Base-by-base conservation (phyloP, 129 eudicot species). In the Chrysanthemum lavandulifolium region DNA sequence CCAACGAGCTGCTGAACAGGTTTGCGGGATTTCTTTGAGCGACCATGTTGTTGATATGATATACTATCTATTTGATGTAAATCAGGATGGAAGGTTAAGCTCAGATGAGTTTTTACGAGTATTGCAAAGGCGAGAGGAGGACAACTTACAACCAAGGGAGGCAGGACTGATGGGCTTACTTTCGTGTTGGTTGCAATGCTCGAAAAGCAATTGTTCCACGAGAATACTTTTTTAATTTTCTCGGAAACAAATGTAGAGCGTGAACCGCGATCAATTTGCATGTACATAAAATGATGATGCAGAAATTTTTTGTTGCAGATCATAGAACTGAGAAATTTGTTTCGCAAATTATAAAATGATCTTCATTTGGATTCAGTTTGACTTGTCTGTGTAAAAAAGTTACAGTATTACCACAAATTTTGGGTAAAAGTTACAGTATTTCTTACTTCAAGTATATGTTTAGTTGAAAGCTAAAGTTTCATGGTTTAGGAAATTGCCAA, bases 81-180 rank as follows among this genome's bases (percentile, higher is more conserved):
- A 94, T 29, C 82, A 60, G 1, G 98, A 94, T 83, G 98, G 97
- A 49, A 87, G 77, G 67, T 66, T 90, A 61, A 87, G 98, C 79
- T 73, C 89, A 2, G 91, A 94, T 4, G 97, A 90, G 87, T 94
- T 94, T 80, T 61, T 94, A 65, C 83, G 88, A 81, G 98, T 87
- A 5, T 77, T 94, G 19, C 96, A 90, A 67, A 84, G 87, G 78
- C 78, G 93, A 68, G 98, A 86, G 60, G 92, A 81, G 63, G 92
- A 82, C n/a, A 81, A 67, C 16, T 71, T 83, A 18, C 80, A 65
- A 76, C 85, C 86, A 2, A 75, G 81, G 56, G 96, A 82, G 54
- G 54, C 65, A 0, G 89, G 96, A 4, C 2, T 88, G 11, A 63
- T 74, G 13, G 92, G 96, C 55, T 56, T 94, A 54, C 52, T 94